Evolutionary conservation across 2,329 filamentous ascomycete species (phyloP).

Genomic region (Talaromyces amestolkiae): DNA sequence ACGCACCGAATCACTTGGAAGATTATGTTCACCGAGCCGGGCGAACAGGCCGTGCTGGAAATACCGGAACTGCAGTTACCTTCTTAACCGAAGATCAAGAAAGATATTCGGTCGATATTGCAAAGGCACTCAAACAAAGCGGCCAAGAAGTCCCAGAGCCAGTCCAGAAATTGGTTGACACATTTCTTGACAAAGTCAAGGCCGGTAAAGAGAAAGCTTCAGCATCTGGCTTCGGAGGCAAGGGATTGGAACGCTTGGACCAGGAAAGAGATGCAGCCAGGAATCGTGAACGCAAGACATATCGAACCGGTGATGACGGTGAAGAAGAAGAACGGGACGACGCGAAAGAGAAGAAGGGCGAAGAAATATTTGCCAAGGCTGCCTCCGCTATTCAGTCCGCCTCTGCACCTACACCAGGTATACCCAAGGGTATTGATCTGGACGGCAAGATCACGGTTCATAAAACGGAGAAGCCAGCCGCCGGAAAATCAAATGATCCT

Average conservation of each 20-base stretch:
- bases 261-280: slow-evolving; percentile 85
- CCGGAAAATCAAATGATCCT: slow-evolving; percentile 56
- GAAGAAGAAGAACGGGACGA: slow-evolving; percentile 68
- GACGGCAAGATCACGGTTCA: slow-evolving; percentile 71
- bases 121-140: slow-evolving; percentile 89
- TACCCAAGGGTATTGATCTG: slow-evolving; percentile 59
- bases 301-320: slow-evolving; percentile 83
- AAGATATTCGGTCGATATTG: slow-evolving; percentile 81
- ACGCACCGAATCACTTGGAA: slow-evolving; percentile 89
- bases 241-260: slow-evolving; percentile 87
- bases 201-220: slow-evolving; percentile 82
- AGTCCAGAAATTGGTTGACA: slow-evolving; percentile 59
- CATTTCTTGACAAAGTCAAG: slow-evolving; percentile 87
- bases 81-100: slow-evolving; percentile 91
- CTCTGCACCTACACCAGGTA: slow-evolving; percentile 46
- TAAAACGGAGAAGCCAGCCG: slow-evolving; percentile 60
- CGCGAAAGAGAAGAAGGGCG: slow-evolving; percentile 67
- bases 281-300: slow-evolving; percentile 80
- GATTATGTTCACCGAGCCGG: slow-evolving; percentile 95
- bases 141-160: slow-evolving; percentile 75
- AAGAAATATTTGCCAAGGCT: slow-evolving; percentile 57
- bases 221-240: slow-evolving; percentile 87
- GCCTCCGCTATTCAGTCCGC: slow-evolving; percentile 64
- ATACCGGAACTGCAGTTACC: slow-evolving; percentile 90
- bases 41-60: slow-evolving; percentile 89